Percentiles rank a stretch among this genome's conserved stretches.
Evolutionary conservation across 371 early-diverging fungal species (phyloP).

Genomic region (Coemansia sp.): DNA sequence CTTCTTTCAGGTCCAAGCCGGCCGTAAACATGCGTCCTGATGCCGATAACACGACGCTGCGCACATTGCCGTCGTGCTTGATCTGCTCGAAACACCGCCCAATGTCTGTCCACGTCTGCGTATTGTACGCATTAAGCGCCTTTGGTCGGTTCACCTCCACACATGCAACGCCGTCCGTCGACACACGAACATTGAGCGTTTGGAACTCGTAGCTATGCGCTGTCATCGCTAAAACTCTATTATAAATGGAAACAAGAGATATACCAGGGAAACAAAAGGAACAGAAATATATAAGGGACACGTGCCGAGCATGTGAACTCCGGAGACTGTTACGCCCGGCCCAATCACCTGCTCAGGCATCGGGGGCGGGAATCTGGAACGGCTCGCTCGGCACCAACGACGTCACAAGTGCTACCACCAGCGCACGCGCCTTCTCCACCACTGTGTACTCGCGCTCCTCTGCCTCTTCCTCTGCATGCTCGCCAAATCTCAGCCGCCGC

Average conservation of each 20-base stretch:
- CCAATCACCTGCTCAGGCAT: not conserved
- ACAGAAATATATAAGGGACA: not conserved
- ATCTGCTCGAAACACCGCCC: constrained; percentile 59
- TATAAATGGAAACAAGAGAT: not conserved
- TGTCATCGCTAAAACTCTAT: not conserved
- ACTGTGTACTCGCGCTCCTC: constrained; percentile 23
- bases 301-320: constrained; percentile 11
- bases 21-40: constrained; percentile 79
- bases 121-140: constrained; percentile 77
- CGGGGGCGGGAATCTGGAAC: constrained; percentile 18
- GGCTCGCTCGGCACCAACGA: constrained; percentile 47
- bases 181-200: constrained; percentile 59
- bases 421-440: constrained; percentile 34
- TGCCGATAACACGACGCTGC: constrained; percentile 73
- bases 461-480: not conserved
- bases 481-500: not conserved
- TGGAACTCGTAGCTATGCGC: constrained; percentile 13
- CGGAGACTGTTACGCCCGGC: not conserved
- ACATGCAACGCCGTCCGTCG: constrained; percentile 67
- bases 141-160: constrained; percentile 82
- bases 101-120: constrained; percentile 61
- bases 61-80: constrained; percentile 62
- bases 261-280: not conserved
- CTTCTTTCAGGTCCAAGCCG: constrained; percentile 79
- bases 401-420: constrained; percentile 37